Evolutionary conservation across 164 flowering plant genomes (phyloP).

Genomic region (Macadamia tetraphylla): DNA sequence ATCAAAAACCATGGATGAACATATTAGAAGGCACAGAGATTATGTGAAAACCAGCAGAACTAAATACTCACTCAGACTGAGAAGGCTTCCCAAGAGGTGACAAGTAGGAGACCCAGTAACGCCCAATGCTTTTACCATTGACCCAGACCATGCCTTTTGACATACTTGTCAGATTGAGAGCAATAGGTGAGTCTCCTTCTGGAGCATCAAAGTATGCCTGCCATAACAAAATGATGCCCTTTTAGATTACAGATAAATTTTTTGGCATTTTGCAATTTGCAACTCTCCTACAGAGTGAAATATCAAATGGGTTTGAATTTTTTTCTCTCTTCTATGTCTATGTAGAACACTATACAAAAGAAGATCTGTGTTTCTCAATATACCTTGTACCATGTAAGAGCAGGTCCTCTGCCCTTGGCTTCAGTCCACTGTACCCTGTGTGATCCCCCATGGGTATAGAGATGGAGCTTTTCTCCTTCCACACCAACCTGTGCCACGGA

Average conservation of each 20-base stretch:
- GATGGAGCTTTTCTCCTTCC: constrained; percentile 45
- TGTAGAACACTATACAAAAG: too few relatives aligned
- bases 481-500: constrained; percentile 47
- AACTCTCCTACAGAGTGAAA: too few relatives aligned
- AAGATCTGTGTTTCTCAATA: not conserved
- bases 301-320: too few relatives aligned
- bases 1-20: not conserved
- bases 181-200: constrained; percentile 57
- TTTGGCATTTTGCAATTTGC: too few relatives aligned
- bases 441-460: constrained; percentile 51
- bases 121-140: constrained; percentile 79
- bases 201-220: constrained; percentile 78
- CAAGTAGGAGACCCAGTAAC: constrained; percentile 65
- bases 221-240: not conserved
- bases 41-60: too few relatives aligned
- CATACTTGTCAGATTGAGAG: constrained; percentile 50
- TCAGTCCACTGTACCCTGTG: constrained; percentile 51
- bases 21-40: not conserved
- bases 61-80: constrained; percentile 58
- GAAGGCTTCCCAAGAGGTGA: constrained; percentile 57
- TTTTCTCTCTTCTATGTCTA: too few relatives aligned
- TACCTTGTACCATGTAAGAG: constrained; percentile 91
- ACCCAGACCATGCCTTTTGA: constrained; percentile 77
- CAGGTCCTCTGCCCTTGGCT: constrained; percentile 18
- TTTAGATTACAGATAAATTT: too few relatives aligned